Percentiles rank a stretch among this genome's conserved stretches.
Conservation (phyloP, 768 basidiomycete species). For the Thelephora ganbajun region DNA sequence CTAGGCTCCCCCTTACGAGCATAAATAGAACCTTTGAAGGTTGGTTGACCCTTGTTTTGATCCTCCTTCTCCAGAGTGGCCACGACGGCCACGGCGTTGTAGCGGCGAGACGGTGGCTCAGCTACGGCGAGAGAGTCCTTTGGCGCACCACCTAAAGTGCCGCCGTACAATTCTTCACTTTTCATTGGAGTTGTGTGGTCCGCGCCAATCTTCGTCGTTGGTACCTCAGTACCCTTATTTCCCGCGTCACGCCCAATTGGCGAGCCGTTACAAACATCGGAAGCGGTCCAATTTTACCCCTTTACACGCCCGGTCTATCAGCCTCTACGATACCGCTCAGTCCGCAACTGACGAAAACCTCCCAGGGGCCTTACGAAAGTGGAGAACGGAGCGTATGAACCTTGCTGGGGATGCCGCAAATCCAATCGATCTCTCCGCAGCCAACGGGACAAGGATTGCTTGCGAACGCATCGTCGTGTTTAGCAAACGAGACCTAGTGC, state of each 20-base stretch:
- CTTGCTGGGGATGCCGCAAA: conserved; percentile 5
- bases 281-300: too few relatives aligned
- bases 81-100: too few relatives aligned
- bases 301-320: neutral
- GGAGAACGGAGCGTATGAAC: conserved; percentile 9
- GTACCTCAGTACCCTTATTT: too few relatives aligned
- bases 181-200: too few relatives aligned
- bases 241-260: too few relatives aligned
- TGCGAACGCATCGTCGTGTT: conserved; percentile 85
- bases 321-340: conserved; percentile 8
- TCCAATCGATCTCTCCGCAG: neutral
- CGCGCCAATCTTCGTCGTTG: too few relatives aligned
- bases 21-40: conserved; percentile 86
- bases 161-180: too few relatives aligned
- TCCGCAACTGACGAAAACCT: neutral
- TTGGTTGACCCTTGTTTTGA: conserved; percentile 10
- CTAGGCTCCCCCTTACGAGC: conserved; percentile 84
- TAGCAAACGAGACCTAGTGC: conserved; percentile 87
- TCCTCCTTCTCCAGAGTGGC: too few relatives aligned
- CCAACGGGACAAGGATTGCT: conserved; percentile 13
- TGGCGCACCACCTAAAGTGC: too few relatives aligned
- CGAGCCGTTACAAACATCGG: too few relatives aligned
- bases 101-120: too few relatives aligned
- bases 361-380: conserved; percentile 1
- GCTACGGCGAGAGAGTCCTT: too few relatives aligned